Percentiles rank a stretch among this genome's conserved stretches.
Conservation (phyloP, 2,329 filamentous ascomycete genomes). For the Colletotrichum sansevieriae region DNA sequence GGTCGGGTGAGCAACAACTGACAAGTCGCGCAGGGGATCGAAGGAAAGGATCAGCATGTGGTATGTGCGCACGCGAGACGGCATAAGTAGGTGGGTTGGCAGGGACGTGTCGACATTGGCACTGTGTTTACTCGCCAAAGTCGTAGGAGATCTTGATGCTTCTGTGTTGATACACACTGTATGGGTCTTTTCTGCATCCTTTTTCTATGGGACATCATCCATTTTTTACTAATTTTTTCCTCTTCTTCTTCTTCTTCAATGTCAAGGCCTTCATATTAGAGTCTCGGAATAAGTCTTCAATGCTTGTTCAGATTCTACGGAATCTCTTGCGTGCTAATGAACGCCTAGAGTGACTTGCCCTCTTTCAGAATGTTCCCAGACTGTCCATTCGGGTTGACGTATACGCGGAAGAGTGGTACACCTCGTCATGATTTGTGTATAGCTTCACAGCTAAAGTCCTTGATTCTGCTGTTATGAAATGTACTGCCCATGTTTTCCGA, state of each 20-base stretch:
- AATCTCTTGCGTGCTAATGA: slow-evolving; percentile 97
- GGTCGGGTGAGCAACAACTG: too few relatives aligned
- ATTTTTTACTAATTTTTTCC: slow-evolving; percentile 49
- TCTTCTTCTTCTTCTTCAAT: slow-evolving; percentile 76
- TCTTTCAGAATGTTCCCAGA: slow-evolving; percentile 80
- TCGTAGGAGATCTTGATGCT: not conserved
- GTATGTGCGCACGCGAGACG: not conserved
- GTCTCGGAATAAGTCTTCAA: slow-evolving; percentile 95
- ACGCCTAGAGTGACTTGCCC: slow-evolving; percentile 87
- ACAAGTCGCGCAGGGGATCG: too few relatives aligned
- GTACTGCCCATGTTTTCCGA: not conserved
- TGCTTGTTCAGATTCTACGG: slow-evolving; percentile 90
- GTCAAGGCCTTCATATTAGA: slow-evolving; percentile 97
- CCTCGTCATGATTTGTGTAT: slow-evolving; percentile 32
- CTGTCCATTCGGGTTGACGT: slow-evolving; percentile 62
- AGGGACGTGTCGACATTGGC: not conserved
- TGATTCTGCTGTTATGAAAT: not conserved
- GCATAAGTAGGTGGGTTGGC: too few relatives aligned
- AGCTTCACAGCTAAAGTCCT: not conserved
- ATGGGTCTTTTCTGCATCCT: slow-evolving; percentile 63
- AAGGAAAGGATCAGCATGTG: not conserved
- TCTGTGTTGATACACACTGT: not conserved
- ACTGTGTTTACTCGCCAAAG: not conserved
- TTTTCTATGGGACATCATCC: slow-evolving; percentile 85
- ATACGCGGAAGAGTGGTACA: slow-evolving; percentile 61